phyloP scores from a whole-genome alignment of 2,329 filamentous ascomycete species.

The Exophiala alcalophila region DNA sequence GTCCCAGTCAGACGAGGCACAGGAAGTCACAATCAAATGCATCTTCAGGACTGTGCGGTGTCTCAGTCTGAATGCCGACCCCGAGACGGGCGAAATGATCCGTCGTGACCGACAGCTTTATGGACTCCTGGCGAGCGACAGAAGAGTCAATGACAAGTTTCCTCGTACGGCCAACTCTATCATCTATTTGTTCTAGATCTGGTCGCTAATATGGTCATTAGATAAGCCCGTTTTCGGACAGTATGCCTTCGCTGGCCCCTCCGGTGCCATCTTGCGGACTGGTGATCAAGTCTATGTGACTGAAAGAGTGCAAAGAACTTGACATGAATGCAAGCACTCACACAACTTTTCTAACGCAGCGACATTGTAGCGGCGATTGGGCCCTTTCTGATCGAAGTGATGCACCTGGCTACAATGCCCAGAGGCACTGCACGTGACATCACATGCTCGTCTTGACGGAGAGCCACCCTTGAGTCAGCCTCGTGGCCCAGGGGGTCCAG shows the following conservation, averaged over 20 bases:
- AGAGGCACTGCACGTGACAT: too few species aligned
- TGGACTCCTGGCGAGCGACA: conserved; percentile 25
- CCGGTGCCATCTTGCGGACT: conserved; percentile 26
- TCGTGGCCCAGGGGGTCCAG: too few species aligned
- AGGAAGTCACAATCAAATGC: conserved; percentile 29
- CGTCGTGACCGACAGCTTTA: conserved; percentile 27
- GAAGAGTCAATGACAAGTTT: conserved; percentile 29
- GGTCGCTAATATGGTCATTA: neutral
- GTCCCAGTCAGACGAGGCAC: conserved; percentile 22
- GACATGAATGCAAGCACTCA: too few species aligned
- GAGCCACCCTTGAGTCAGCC: too few species aligned
- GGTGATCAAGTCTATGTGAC: conserved; percentile 27
- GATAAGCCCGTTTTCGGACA: conserved; percentile 30
- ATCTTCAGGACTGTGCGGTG: conserved; percentile 29
- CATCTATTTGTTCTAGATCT: neutral
- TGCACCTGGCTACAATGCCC: too few species aligned
- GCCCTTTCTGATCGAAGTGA: too few species aligned
- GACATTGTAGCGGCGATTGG: too few species aligned
- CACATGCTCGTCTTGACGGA: too few species aligned
- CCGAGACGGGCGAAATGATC: conserved; percentile 29
- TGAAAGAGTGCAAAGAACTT: conserved; percentile 21
- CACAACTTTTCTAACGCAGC: too few species aligned
- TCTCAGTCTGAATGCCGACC: conserved; percentile 28
- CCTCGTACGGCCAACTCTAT: conserved; percentile 19
- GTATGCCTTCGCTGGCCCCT: conserved; percentile 29